Percentiles rank a stretch among this genome's conserved stretches.
phyloP scores from a whole-genome alignment of 345 rosid genomes.

The Murraya paniculata region DNA sequence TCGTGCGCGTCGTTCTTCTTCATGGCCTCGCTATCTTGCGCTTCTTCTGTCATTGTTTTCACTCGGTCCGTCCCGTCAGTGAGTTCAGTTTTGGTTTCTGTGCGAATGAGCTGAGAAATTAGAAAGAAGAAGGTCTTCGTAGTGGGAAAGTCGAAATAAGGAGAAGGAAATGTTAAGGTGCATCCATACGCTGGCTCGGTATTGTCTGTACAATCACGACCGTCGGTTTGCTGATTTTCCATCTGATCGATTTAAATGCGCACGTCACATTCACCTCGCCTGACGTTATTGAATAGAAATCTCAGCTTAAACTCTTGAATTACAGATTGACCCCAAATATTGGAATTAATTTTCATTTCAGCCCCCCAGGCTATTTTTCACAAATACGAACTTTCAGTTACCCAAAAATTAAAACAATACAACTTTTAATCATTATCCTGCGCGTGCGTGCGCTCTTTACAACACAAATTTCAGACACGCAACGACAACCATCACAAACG shows the following conservation, averaged over 20 bases:
- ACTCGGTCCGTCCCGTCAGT: background rate
- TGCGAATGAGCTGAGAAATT: background rate
- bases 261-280: background rate
- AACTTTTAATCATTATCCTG: background rate
- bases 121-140: background rate
- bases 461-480: background rate
- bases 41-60: conserved; percentile 33
- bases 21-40: conserved; percentile 18
- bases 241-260: background rate
- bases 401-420: background rate
- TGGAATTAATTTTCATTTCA: too few species aligned
- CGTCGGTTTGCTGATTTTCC: background rate
- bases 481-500: background rate
- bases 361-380: background rate
- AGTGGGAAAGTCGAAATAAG: background rate
- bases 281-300: background rate
- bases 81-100: background rate
- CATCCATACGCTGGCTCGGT: background rate
- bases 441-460: background rate
- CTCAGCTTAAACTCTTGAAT: background rate
- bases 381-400: background rate
- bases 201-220: background rate
- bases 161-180: background rate
- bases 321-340: background rate
- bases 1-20: conserved; percentile 11